phyloP scores from a whole-genome alignment of 306 rosid genomes.

The Quercus ilex region DNA sequence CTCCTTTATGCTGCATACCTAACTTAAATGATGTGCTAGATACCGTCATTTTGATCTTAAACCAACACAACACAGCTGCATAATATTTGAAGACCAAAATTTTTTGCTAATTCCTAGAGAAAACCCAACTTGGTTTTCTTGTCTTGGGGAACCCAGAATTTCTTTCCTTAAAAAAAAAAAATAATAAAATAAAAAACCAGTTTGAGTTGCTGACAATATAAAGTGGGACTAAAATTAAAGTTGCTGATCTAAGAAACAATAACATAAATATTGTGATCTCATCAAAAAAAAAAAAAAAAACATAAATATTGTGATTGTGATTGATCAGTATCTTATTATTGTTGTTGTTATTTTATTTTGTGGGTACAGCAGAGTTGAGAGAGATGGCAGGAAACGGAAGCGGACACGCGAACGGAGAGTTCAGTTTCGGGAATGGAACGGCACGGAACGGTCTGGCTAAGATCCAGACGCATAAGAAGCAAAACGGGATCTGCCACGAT shows the following conservation, averaged over 20 bases:
- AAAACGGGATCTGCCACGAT: slow-evolving; percentile 60
- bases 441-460: slow-evolving; percentile 49
- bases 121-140: not conserved
- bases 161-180: too few species aligned
- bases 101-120: too few species aligned
- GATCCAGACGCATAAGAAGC: slow-evolving; percentile 53
- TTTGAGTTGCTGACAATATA: too few species aligned
- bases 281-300: too few species aligned
- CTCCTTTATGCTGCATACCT: not conserved
- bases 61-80: not conserved
- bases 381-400: slow-evolving; percentile 34
- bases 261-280: not conserved
- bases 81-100: not conserved
- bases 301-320: not conserved
- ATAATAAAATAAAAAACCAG: too few species aligned
- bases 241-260: too few species aligned
- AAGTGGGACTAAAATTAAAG: too few species aligned
- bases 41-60: slow-evolving; percentile 5
- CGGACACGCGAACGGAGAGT: slow-evolving; percentile 23
- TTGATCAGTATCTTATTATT: too few species aligned
- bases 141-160: not conserved
- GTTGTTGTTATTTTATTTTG: too few species aligned
- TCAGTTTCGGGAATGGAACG: slow-evolving; percentile 26
- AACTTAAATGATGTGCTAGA: not conserved
- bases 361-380: too few species aligned